Conservation (phyloP, 2,329 filamentous ascomycete species). For the Biscogniauxia sp. region DNA sequence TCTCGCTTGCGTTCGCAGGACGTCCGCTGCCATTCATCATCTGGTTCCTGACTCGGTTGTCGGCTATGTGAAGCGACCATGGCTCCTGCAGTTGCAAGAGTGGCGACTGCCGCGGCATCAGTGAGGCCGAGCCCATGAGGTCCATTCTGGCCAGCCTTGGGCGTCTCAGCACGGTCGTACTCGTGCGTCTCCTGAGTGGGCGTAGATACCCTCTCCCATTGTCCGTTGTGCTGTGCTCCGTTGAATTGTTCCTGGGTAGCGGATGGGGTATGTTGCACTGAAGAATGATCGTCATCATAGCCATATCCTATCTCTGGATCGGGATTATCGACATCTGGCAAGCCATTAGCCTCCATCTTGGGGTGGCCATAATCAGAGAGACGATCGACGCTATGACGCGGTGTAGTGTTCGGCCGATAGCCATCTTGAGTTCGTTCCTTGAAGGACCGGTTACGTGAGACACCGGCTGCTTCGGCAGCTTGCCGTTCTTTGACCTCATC, state of each 20-base stretch:
- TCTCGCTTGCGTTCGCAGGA: slow-evolving; percentile 64
- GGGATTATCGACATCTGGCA: slow-evolving; percentile 67
- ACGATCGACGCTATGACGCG: slow-evolving; percentile 57
- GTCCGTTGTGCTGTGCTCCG: slow-evolving; percentile 36
- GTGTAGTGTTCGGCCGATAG: slow-evolving; percentile 53
- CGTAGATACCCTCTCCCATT: slow-evolving; percentile 33
- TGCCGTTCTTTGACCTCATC: slow-evolving; percentile 36
- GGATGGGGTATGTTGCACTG: slow-evolving; percentile 77
- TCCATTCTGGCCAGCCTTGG: slow-evolving; percentile 28
- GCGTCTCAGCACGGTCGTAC: slow-evolving; percentile 32
- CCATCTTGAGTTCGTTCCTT: slow-evolving; percentile 62
- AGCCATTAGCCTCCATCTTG: slow-evolving; percentile 64
- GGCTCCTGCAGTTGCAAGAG: slow-evolving; percentile 49
- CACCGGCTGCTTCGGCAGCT: slow-evolving; percentile 50
- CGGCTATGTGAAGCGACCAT: slow-evolving; percentile 48
- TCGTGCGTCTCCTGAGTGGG: slow-evolving; percentile 33
- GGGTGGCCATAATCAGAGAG: slow-evolving; percentile 51
- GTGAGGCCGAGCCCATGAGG: slow-evolving; percentile 40
- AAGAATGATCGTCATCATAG: slow-evolving; percentile 43
- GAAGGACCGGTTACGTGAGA: slow-evolving; percentile 62
- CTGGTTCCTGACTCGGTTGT: slow-evolving; percentile 55
- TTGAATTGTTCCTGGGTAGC: slow-evolving; percentile 73
- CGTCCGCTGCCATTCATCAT: slow-evolving; percentile 63
- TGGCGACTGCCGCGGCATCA: slow-evolving; percentile 51
- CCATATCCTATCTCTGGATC: slow-evolving; percentile 75